Evolutionary conservation across 805 yeast species (phyloP).

Genomic region (Myxozyma neglecta): DNA sequence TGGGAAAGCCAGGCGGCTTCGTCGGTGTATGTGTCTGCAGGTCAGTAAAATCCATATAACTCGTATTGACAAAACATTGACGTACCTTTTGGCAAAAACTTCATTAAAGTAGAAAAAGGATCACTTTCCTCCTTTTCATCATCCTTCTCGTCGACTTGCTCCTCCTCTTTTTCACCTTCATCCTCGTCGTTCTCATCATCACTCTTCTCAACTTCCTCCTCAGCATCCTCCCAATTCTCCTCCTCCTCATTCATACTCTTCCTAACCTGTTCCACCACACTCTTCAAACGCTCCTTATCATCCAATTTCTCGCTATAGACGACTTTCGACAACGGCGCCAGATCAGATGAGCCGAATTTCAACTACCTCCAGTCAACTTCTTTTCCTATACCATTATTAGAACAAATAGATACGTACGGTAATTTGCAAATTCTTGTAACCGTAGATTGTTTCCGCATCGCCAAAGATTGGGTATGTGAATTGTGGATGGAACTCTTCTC

Average conservation of each 20-base stretch:
- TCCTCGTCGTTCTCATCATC: not conserved
- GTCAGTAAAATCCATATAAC: not conserved
- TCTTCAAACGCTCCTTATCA: constrained; percentile 14
- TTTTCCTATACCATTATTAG: not conserved
- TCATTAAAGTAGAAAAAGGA: constrained; percentile 54
- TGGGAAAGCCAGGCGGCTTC: constrained; percentile 59
- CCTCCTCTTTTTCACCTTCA: not conserved
- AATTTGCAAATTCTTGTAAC: constrained; percentile 69
- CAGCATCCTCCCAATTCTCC: constrained; percentile 21
- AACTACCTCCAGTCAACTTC: constrained; percentile 31
- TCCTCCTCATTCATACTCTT: constrained; percentile 10
- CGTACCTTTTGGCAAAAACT: constrained; percentile 58
- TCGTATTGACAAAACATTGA: not conserved
- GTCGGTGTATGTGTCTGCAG: constrained; percentile 54
- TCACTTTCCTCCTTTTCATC: constrained; percentile 41
- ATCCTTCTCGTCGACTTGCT: not conserved
- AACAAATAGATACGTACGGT: constrained; percentile 41
- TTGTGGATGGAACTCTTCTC: constrained; percentile 58
- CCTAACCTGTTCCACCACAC: constrained; percentile 12
- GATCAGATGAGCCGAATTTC: constrained; percentile 73
- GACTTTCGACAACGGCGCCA: constrained; percentile 69
- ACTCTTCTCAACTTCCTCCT: constrained; percentile 2
- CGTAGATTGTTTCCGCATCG: constrained; percentile 83
- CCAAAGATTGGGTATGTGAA: constrained; percentile 95
- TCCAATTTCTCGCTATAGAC: constrained; percentile 54